Evolutionary conservation across 192 early-diverging fungal species (phyloP).

Genomic region (Ambispora gerdemannii): DNA sequence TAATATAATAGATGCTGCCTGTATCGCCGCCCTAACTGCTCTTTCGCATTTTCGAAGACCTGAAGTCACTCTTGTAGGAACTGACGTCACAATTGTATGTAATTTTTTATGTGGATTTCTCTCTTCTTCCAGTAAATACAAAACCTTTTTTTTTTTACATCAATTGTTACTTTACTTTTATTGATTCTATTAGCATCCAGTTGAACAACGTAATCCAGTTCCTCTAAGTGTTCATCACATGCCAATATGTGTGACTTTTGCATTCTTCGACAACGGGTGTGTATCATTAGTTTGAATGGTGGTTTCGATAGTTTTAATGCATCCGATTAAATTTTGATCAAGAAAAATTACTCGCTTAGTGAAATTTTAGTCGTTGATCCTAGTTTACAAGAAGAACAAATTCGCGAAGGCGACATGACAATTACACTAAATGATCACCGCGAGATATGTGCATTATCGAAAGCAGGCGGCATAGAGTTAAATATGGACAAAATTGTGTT

Average conservation of each 20-base stretch:
- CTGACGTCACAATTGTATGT: slow-evolving; percentile 82
- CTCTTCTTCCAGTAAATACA: background rate
- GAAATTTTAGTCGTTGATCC: slow-evolving; percentile 80
- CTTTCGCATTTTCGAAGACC: slow-evolving; percentile 88
- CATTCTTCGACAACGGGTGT: slow-evolving; percentile 83
- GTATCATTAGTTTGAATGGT: slow-evolving; percentile 2
- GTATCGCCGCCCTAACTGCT: slow-evolving; percentile 86
- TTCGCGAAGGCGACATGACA: slow-evolving; percentile 78
- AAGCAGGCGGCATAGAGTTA: slow-evolving; percentile 86
- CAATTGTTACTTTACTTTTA: background rate
- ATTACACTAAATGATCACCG: slow-evolving; percentile 88
- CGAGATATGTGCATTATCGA: slow-evolving; percentile 89
- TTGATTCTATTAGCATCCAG: slow-evolving; percentile 61
- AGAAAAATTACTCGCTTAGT: slow-evolving; percentile 18
- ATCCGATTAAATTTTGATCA: background rate
- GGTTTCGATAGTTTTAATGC: background rate
- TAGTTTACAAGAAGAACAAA: slow-evolving; percentile 80
- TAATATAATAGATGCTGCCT: slow-evolving; percentile 89
- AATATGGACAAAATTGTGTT: slow-evolving; percentile 68
- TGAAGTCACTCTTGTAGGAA: slow-evolving; percentile 92
- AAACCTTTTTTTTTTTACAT: background rate
- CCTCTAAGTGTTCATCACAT: slow-evolving; percentile 94
- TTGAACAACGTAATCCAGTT: slow-evolving; percentile 86
- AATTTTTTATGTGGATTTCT: slow-evolving; percentile 17
- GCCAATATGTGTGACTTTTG: slow-evolving; percentile 91